Evolutionary conservation across 371 early-diverging fungal species (phyloP).

Genomic region (Dipsacomyces acuminosporus): DNA sequence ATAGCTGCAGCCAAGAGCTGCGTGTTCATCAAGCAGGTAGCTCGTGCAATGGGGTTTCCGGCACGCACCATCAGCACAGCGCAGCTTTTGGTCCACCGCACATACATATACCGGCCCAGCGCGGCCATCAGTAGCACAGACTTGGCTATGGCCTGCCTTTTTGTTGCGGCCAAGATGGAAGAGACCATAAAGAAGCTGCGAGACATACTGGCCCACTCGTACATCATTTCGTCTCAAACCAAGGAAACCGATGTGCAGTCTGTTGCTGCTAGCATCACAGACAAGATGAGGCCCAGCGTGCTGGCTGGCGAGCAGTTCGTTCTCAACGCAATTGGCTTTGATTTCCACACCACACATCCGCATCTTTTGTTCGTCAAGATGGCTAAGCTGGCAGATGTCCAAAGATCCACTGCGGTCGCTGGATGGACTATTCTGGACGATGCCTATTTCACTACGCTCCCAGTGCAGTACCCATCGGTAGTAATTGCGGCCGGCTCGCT

Average conservation of each 20-base stretch:
- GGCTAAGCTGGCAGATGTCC: constrained; percentile 19
- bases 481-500: constrained; percentile 34
- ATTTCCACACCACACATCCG: constrained; percentile 39
- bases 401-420: constrained; percentile 6
- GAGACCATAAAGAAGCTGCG: constrained; percentile 71
- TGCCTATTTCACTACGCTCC: constrained; percentile 34
- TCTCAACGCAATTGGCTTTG: constrained; percentile 36
- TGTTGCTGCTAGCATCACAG: constrained; percentile 17
- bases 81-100: constrained; percentile 66
- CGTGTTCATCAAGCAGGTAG: constrained; percentile 31
- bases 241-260: constrained; percentile 17
- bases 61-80: constrained; percentile 69
- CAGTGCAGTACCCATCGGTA: constrained; percentile 36
- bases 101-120: constrained; percentile 59
- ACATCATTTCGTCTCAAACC: constrained; percentile 21
- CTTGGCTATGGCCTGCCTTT: constrained; percentile 57
- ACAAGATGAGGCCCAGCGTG: constrained; percentile 35
- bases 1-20: constrained; percentile 29
- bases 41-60: constrained; percentile 47
- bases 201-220: constrained; percentile 65
- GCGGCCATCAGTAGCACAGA: constrained; percentile 52
- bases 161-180: constrained; percentile 73
- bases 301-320: constrained; percentile 36
- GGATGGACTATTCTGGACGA: constrained; percentile 39
- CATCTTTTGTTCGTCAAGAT: constrained; percentile 34